A percentile compares a stretch with the other conserved stretches of the same genome.
phyloP scores from a whole-genome alignment of 495 filamentous ascomycete genomes.

The Penicillium bovifimosum region DNA sequence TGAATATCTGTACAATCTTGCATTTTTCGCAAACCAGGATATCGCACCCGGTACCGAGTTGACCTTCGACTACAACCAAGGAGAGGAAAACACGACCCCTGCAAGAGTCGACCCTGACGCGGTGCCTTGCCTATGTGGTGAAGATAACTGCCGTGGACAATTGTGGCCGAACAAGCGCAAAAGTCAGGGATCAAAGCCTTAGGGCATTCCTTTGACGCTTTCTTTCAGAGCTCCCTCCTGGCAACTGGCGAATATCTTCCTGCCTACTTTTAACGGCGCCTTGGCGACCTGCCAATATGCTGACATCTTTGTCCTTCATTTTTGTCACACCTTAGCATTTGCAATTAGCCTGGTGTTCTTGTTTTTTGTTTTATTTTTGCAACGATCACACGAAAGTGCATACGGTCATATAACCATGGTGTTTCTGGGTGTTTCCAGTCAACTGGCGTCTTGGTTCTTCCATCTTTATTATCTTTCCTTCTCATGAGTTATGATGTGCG shows the following conservation, averaged over 20 bases:
- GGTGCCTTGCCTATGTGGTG: slow-evolving; percentile 64
- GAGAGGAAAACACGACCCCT: slow-evolving; percentile 26
- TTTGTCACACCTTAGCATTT: background rate
- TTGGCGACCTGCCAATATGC: background rate
- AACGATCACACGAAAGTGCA: background rate
- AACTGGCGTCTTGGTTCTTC: background rate
- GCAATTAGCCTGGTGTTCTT: background rate
- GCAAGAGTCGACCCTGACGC: slow-evolving; percentile 30
- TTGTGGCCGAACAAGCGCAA: slow-evolving; percentile 54
- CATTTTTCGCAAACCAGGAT: slow-evolving; percentile 71
- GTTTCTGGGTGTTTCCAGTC: background rate
- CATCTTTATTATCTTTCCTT: background rate
- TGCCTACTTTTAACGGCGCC: too few species aligned
- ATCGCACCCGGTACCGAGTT: slow-evolving; percentile 68
- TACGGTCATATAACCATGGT: background rate
- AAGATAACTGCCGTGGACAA: slow-evolving; percentile 58
- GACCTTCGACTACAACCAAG: slow-evolving; percentile 76
- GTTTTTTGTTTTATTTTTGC: too few species aligned
- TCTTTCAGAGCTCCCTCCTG: background rate
- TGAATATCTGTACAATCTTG: slow-evolving; percentile 73
- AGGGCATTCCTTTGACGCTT: background rate
- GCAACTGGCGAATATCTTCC: background rate
- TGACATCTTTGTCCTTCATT: background rate
- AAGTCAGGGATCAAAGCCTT: slow-evolving; percentile 6
- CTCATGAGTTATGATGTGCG: background rate